Percentiles rank a stretch among this genome's conserved stretches.
These are phyloP conservation scores for Carex littledalei DNA, from an alignment of 176 grass and related monocot species.

Conservation along the genomic window DNA sequence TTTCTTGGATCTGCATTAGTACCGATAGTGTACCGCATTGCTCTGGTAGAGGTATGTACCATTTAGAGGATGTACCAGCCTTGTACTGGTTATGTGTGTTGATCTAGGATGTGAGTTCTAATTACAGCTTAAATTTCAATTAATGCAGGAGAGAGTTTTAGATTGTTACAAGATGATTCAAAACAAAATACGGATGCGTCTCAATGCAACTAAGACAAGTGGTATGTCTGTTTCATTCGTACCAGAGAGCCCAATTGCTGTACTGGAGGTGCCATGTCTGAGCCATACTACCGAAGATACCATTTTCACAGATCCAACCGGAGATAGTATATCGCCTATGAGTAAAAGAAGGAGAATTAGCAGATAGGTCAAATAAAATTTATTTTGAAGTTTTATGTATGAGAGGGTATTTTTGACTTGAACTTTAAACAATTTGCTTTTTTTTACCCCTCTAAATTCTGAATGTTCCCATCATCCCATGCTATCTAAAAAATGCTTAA, in stretches of 20 bases:
- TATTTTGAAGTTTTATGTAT: not conserved
- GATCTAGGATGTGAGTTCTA: not conserved
- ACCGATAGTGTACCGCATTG: not conserved
- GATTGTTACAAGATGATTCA: constrained; percentile 71
- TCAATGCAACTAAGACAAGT: constrained; percentile 39
- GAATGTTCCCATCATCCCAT: not conserved
- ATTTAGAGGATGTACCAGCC: not conserved
- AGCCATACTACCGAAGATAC: constrained; percentile 72
- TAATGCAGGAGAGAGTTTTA: constrained; percentile 60
- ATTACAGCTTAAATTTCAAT: not conserved
- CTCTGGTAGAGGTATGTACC: not conserved
- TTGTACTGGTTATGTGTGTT: not conserved
- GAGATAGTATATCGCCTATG: constrained; percentile 45
- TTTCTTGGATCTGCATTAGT: not conserved
- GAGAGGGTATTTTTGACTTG: constrained; percentile 20
- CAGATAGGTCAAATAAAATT: constrained; percentile 34
- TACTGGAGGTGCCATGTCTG: constrained; percentile 78
- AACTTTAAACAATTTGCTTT: constrained; percentile 18
- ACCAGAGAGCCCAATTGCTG: constrained; percentile 77
- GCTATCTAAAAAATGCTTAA: not conserved
- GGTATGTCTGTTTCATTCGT: constrained; percentile 39
- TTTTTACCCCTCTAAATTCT: constrained; percentile 14
- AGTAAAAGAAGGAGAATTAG: constrained; percentile 81
- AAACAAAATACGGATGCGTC: constrained; percentile 46
- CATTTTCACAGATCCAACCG: constrained; percentile 47